These are phyloP conservation scores for Pezicula carpinea DNA, from an alignment of 2,329 filamentous ascomycete genomes.

Conservation along the genomic window DNA sequence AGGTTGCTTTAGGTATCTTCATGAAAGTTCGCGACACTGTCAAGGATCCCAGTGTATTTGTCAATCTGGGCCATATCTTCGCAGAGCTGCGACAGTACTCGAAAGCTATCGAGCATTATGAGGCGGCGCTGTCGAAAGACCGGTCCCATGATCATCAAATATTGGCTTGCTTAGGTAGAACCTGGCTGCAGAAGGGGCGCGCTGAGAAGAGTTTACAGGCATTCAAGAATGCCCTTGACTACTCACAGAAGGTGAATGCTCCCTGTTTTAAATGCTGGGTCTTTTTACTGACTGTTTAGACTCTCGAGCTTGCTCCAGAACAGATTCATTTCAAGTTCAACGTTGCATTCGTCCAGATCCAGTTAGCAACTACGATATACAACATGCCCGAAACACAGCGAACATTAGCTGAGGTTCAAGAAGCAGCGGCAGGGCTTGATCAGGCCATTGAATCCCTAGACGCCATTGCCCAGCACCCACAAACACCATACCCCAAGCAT, in stretches of 20 bases:
- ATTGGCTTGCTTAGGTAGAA: slow-evolving; percentile 65
- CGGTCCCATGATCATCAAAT: slow-evolving; percentile 59
- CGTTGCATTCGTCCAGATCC: slow-evolving; percentile 94
- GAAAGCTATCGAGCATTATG: slow-evolving; percentile 93
- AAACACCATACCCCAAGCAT: slow-evolving; percentile 81
- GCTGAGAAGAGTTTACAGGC: slow-evolving; percentile 57
- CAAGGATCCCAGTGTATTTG: slow-evolving; percentile 80
- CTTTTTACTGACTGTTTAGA: slow-evolving; percentile 39
- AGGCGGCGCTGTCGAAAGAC: slow-evolving; percentile 64
- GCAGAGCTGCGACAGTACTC: slow-evolving; percentile 85
- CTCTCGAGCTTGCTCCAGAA: slow-evolving; percentile 72
- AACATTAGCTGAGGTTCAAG: slow-evolving; percentile 73
- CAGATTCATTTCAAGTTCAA: slow-evolving; percentile 96
- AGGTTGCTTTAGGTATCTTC: slow-evolving; percentile 78
- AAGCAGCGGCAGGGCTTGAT: slow-evolving; percentile 75
- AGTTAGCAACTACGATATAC: slow-evolving; percentile 80
- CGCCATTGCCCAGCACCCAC: slow-evolving; percentile 56
- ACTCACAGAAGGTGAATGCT: slow-evolving; percentile 53
- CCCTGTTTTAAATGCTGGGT: not conserved
- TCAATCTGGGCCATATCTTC: slow-evolving; percentile 92
- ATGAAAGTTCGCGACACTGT: slow-evolving; percentile 87
- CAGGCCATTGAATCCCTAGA: slow-evolving; percentile 73
- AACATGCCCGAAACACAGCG: slow-evolving; percentile 70
- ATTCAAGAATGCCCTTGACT: slow-evolving; percentile 59
- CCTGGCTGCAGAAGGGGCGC: slow-evolving; percentile 64